Percentiles rank a stretch among this genome's conserved stretches.
These are phyloP conservation scores for Sporothrix brasiliensis DNA, from an alignment of 2,329 filamentous ascomycete species.

Conservation along the genomic window DNA sequence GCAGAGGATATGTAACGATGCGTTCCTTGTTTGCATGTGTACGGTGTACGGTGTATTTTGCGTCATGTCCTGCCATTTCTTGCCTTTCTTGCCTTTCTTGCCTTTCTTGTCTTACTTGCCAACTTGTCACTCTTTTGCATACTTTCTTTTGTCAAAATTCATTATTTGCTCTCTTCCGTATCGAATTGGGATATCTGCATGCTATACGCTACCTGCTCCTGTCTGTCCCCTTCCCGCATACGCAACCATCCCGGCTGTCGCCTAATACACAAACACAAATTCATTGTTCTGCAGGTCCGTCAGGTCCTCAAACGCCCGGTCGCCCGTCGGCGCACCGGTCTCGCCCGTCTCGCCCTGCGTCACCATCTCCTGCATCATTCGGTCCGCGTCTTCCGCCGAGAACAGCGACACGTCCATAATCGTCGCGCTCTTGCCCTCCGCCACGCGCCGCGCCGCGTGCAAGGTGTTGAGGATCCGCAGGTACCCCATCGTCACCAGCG, in stretches of 20 bases:
- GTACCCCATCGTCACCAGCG: constrained; percentile 18
- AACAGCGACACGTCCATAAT: constrained; percentile 33
- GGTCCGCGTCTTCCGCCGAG: constrained; percentile 31
- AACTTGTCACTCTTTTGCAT: neutral
- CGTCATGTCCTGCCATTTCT: neutral
- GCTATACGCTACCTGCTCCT: neutral
- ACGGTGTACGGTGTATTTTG: neutral
- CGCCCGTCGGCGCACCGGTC: constrained; percentile 27
- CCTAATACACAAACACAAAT: constrained; percentile 36
- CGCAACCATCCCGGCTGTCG: too few species aligned
- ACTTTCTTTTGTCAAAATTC: neutral
- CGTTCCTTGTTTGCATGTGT: neutral
- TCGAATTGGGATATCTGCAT: neutral
- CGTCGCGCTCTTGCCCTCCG: constrained; percentile 34
- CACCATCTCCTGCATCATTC: constrained; percentile 29
- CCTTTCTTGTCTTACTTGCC: neutral
- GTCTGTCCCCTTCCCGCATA: neutral
- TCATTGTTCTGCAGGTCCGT: constrained; percentile 37
- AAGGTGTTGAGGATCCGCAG: constrained; percentile 31
- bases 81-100: neutral
- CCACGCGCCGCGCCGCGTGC: constrained; percentile 32
- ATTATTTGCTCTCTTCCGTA: neutral
- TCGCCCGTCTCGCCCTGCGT: constrained; percentile 22
- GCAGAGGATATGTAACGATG: neutral
- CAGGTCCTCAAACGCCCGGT: constrained; percentile 35